phyloP scores from a whole-genome alignment of 768 basidiomycete genomes.

The Termitomyces sp. region DNA sequence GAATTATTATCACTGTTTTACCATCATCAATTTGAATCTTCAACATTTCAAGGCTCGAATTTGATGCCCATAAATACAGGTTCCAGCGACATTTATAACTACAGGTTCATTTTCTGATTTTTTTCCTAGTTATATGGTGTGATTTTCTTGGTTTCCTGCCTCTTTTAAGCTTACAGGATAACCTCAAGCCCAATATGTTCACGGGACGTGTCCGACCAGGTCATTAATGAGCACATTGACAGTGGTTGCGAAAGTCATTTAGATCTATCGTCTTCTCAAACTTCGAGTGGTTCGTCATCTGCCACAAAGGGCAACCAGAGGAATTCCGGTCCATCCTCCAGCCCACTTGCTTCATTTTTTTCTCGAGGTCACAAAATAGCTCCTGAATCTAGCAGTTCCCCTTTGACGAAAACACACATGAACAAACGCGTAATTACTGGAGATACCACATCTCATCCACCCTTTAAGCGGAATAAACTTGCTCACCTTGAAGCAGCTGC shows the following conservation, averaged over 20 bases:
- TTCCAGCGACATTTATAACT: neutral
- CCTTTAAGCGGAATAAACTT: slow-evolving; percentile 18
- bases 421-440: slow-evolving; percentile 16
- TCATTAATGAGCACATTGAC: slow-evolving; percentile 52
- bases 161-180: neutral
- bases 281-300: slow-evolving; percentile 6
- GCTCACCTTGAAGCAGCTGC: slow-evolving; percentile 22
- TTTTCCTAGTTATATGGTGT: slow-evolving; percentile 15
- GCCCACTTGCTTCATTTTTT: slow-evolving; percentile 40
- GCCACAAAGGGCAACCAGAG: slow-evolving; percentile 11
- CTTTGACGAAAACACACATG: neutral
- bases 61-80: slow-evolving; percentile 7
- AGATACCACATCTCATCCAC: slow-evolving; percentile 8
- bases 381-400: slow-evolving; percentile 7
- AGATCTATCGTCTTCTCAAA: slow-evolving; percentile 7
- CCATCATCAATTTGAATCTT: neutral
- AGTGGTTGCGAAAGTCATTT: slow-evolving; percentile 30
- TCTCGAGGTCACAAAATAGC: slow-evolving; percentile 16
- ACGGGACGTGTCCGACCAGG: slow-evolving; percentile 29
- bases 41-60: neutral
- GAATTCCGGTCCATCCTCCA: slow-evolving; percentile 12
- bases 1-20: neutral
- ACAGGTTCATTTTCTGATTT: neutral
- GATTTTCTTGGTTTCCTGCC: neutral
- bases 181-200: slow-evolving; percentile 44